Conservation (phyloP, 352 stramenopile species). For the Globisporangium barbulae region DNA sequence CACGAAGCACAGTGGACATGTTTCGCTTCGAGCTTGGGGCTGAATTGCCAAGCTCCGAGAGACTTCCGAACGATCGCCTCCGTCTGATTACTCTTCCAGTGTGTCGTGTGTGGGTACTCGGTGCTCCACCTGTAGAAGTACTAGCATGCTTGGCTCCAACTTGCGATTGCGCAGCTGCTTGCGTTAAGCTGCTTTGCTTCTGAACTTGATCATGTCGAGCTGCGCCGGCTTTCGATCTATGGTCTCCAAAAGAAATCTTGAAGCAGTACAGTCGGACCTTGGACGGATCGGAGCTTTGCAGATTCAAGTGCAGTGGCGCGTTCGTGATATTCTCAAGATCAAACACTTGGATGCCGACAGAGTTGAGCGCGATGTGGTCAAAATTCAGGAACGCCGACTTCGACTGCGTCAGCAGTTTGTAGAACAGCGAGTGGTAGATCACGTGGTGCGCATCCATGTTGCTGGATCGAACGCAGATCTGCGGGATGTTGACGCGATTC, state of each 20-base stretch:
- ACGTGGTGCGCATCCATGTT: slow-evolving; percentile 91
- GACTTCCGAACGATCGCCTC: slow-evolving; percentile 67
- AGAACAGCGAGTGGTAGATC: slow-evolving; percentile 90
- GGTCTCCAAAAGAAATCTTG: slow-evolving; percentile 38
- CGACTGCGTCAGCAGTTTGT: slow-evolving; percentile 84
- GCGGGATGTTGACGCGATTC: slow-evolving; percentile 83
- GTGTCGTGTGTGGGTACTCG: slow-evolving; percentile 15
- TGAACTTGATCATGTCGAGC: slow-evolving; percentile 16
- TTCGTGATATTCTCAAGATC: slow-evolving; percentile 89
- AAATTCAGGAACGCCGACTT: slow-evolving; percentile 88
- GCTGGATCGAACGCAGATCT: slow-evolving; percentile 86
- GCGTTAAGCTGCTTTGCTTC: slow-evolving; percentile 7
- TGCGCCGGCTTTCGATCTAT: slow-evolving; percentile 20
- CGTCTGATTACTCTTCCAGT: slow-evolving; percentile 47
- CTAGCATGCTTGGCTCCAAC: slow-evolving; percentile 12
- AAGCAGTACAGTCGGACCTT: slow-evolving; percentile 78
- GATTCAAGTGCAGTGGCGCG: slow-evolving; percentile 67
- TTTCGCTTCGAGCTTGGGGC: slow-evolving; percentile 38
- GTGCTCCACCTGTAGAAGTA: slow-evolving; percentile 5
- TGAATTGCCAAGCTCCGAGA: slow-evolving; percentile 48
- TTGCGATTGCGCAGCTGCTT: slow-evolving; percentile 3
- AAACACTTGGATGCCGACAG: slow-evolving; percentile 83
- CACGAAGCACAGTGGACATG: slow-evolving; percentile 37
- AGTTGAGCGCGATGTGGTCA: slow-evolving; percentile 84
- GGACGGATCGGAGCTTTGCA: slow-evolving; percentile 70